A percentile compares a stretch with the other conserved stretches of the same genome.
phyloP scores from a whole-genome alignment of 1,284 basidiomycete genomes.

The Cutaneotrichosporon curvatum region DNA sequence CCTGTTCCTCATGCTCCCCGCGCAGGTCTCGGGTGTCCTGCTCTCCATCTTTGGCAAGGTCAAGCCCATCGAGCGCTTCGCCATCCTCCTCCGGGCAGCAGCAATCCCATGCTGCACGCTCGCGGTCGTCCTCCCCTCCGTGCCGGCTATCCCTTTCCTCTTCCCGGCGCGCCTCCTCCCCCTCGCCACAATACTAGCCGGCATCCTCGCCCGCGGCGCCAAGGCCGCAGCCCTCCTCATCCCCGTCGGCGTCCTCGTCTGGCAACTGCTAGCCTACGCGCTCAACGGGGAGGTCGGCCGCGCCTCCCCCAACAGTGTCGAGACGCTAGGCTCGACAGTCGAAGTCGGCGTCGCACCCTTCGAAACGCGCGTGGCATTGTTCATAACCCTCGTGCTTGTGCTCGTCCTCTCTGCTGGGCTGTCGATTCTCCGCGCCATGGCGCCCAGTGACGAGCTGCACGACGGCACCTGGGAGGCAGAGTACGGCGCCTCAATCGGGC shows the following conservation, averaged over 20 bases:
- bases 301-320: neutral
- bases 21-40: constrained; percentile 12
- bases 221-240: constrained; percentile 16
- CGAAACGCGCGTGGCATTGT: constrained; percentile 16
- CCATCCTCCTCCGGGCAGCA: constrained; percentile 7
- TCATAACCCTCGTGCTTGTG: constrained; percentile 14
- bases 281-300: constrained; percentile 18
- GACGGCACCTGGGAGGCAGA: constrained; percentile 22
- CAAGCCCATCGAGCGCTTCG: neutral
- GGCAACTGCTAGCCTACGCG: constrained; percentile 15
- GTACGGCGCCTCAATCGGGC: constrained; percentile 14
- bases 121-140: constrained; percentile 13
- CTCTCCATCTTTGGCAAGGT: neutral
- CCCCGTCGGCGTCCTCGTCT: constrained; percentile 10
- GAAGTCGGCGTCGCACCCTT: constrained; percentile 19
- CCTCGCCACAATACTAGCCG: constrained; percentile 13
- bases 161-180: constrained; percentile 15
- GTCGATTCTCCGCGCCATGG: constrained; percentile 18
- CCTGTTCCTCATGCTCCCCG: constrained; percentile 15
- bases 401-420: constrained; percentile 13
- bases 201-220: constrained; percentile 17
- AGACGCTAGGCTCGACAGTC: neutral
- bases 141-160: constrained; percentile 12
- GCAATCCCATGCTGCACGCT: constrained; percentile 14
- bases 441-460: constrained; percentile 15